Percentiles rank a stretch among this genome's conserved stretches.
These are phyloP conservation scores for Nidularia sp. DNA, from an alignment of 768 basidiomycete genomes.

Conservation along the genomic window DNA sequence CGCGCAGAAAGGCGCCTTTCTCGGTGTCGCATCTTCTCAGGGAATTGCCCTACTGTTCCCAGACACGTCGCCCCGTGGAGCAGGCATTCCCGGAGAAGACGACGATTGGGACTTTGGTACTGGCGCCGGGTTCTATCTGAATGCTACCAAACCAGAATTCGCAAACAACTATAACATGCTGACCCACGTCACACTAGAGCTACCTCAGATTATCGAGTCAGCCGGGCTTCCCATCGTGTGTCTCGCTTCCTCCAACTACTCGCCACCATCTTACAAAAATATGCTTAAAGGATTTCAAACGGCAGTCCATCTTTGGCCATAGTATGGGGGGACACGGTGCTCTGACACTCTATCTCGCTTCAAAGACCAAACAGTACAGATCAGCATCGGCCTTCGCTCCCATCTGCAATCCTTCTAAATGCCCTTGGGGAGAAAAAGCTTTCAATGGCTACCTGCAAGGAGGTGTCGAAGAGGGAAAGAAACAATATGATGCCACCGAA, in stretches of 20 bases:
- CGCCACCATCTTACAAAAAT: background rate
- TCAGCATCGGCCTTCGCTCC: constrained; percentile 90
- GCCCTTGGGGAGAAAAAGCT: constrained; percentile 91
- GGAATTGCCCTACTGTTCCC: constrained; percentile 92
- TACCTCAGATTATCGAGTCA: constrained; percentile 74
- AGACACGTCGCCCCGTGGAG: constrained; percentile 93
- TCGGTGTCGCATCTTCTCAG: constrained; percentile 79
- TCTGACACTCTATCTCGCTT: constrained; percentile 81
- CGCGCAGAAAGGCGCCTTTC: constrained; percentile 90
- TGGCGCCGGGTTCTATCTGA: constrained; percentile 95
- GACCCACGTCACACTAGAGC: constrained; percentile 76
- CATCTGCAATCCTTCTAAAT: constrained; percentile 79
- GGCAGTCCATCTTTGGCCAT: constrained; percentile 91
- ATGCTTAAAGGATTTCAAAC: constrained; percentile 61
- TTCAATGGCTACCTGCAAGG: constrained; percentile 82
- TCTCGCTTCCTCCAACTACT: constrained; percentile 3
- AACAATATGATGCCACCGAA: constrained; percentile 79
- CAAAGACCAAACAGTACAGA: constrained; percentile 66
- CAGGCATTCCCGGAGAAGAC: constrained; percentile 78
- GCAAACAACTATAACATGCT: constrained; percentile 86
- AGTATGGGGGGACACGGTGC: constrained; percentile 99
- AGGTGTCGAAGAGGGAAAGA: constrained; percentile 71
- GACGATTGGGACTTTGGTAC: constrained; percentile 89
- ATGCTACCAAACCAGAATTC: constrained; percentile 78
- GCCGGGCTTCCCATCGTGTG: constrained; percentile 76